Evolutionary conservation across 108 stramenopile species (phyloP).

Genomic region (Nannochloropsis gaditana): DNA sequence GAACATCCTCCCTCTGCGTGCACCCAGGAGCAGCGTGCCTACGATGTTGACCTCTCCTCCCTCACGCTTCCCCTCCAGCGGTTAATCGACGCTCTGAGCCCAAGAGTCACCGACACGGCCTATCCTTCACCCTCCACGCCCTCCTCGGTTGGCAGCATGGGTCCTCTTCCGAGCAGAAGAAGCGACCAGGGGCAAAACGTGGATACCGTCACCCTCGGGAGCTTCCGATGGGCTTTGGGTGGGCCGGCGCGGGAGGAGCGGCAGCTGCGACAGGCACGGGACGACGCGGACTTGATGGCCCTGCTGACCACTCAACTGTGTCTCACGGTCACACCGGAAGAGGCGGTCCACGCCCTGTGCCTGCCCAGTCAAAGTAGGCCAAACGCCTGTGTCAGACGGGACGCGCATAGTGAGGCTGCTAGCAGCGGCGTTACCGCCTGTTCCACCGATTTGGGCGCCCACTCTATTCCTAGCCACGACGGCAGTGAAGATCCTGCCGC

Average conservation of each 20-base stretch:
- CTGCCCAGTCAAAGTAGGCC: not conserved
- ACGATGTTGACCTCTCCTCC: not conserved
- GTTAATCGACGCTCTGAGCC: not conserved
- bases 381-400: too few species aligned
- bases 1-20: too few species aligned
- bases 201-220: not conserved
- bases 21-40: not conserved
- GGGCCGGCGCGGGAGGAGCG: not conserved
- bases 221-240: not conserved
- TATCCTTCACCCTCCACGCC: too few species aligned
- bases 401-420: too few species aligned
- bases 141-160: too few species aligned
- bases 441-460: too few species aligned
- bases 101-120: too few species aligned
- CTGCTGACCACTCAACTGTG: not conserved
- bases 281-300: not conserved
- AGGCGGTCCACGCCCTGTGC: not conserved
- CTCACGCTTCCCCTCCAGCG: not conserved
- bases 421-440: too few species aligned
- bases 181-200: too few species aligned
- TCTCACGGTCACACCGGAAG: constrained; percentile 17
- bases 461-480: not conserved
- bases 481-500: not conserved
- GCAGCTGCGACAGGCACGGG: constrained; percentile 15
- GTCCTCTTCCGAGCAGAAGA: too few species aligned